A percentile compares a stretch with the other conserved stretches of the same genome.
Conservation (phyloP, 441 rosid species). For the Metrosideros polymorpha region DNA sequence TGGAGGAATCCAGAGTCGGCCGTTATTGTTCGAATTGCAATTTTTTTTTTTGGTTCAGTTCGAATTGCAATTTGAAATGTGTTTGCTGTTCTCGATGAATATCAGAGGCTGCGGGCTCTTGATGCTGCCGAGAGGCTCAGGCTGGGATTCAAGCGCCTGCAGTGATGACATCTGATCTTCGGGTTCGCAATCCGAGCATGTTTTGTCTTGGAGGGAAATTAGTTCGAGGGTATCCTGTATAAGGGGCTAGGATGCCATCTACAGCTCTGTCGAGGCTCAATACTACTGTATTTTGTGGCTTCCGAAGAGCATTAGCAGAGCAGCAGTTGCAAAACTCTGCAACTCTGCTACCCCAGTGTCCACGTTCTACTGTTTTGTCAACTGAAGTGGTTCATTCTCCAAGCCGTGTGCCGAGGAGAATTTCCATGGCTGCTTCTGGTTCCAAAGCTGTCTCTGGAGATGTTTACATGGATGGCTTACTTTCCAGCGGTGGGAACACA, state of each 20-base stretch:
- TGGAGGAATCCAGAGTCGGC: neutral
- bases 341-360: constrained; percentile 7
- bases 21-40: neutral
- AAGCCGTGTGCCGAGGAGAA: constrained; percentile 5
- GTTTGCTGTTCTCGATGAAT: neutral
- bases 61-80: neutral
- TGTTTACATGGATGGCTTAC: constrained; percentile 37
- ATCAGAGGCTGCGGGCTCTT: neutral
- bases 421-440: constrained; percentile 45
- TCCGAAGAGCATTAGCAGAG: constrained; percentile 21
- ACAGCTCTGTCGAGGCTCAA: constrained; percentile 48
- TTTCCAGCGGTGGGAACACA: constrained; percentile 28
- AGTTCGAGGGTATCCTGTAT: constrained; percentile 5
- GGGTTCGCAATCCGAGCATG: neutral
- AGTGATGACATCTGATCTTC: neutral
- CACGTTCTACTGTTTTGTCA: constrained; percentile 10
- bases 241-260: constrained; percentile 56
- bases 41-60: no score
- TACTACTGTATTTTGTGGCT: constrained; percentile 30
- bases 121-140: neutral
- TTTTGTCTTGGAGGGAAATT: constrained; percentile 2
- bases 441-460: constrained; percentile 45
- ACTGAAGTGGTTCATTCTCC: constrained; percentile 6
- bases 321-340: neutral
- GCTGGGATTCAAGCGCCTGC: neutral